phyloP scores from a whole-genome alignment of 2,329 filamentous ascomycete genomes.

The Fusarium staphyleae region DNA sequence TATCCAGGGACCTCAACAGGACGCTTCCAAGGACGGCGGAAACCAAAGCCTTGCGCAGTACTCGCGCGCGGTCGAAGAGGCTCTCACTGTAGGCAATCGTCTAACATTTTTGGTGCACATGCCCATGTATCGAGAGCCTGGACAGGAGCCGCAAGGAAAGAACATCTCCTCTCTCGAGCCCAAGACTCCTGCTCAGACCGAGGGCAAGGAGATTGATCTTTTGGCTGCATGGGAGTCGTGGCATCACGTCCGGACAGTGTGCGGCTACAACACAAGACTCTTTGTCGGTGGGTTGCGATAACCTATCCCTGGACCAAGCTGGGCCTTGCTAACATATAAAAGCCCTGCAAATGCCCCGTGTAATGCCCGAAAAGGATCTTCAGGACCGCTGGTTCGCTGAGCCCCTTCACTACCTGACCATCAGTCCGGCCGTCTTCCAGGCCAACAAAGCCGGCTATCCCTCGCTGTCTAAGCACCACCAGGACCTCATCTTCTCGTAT shows the following conservation, averaged over 20 bases:
- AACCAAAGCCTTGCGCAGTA: constrained; percentile 72
- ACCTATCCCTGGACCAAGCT: neutral
- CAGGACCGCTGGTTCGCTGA: constrained; percentile 75
- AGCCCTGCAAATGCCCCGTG: constrained; percentile 65
- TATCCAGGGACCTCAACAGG: constrained; percentile 76
- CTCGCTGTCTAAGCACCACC: constrained; percentile 66
- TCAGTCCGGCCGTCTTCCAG: constrained; percentile 63
- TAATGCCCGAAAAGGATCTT: constrained; percentile 65
- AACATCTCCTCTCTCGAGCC: constrained; percentile 57
- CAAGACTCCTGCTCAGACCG: constrained; percentile 43
- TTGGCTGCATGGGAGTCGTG: constrained; percentile 92
- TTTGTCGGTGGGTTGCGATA: constrained; percentile 74
- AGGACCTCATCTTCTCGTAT: constrained; percentile 66
- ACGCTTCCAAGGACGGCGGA: constrained; percentile 60
- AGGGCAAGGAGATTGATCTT: constrained; percentile 64
- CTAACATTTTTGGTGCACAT: constrained; percentile 82
- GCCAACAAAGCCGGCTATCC: constrained; percentile 67
- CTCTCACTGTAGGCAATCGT: constrained; percentile 75
- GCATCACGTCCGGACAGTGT: constrained; percentile 85
- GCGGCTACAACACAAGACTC: constrained; percentile 82
- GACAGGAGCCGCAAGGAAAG: constrained; percentile 59
- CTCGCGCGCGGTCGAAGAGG: constrained; percentile 83
- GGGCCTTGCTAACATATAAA: neutral
- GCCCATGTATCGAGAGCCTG: constrained; percentile 80
- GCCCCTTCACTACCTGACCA: constrained; percentile 67